Evolutionary conservation across 768 basidiomycete genomes (phyloP).

Genomic region (Trametes coccinea): DNA sequence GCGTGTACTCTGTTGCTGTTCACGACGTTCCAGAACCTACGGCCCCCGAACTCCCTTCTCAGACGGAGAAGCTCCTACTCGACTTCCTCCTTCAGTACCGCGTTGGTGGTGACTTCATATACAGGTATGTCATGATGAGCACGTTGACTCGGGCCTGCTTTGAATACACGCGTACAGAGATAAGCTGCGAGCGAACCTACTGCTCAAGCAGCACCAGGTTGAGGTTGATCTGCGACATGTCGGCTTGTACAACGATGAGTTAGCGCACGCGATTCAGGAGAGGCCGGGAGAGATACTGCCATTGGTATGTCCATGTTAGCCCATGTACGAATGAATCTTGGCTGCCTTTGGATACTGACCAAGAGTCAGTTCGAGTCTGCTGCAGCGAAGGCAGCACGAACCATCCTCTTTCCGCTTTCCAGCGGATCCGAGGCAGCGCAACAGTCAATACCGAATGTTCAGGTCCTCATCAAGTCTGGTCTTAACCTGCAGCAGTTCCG

Average conservation of each 20-base stretch:
- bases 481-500: conserved; percentile 93
- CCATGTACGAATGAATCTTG: neutral
- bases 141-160: neutral
- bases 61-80: conserved; percentile 75
- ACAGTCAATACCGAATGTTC: conserved; percentile 66
- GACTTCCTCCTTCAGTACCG: conserved; percentile 90
- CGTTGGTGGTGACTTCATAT: conserved; percentile 88
- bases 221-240: conserved; percentile 55
- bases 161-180: conserved; percentile 51
- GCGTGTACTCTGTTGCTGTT: conserved; percentile 78
- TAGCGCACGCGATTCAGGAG: conserved; percentile 89
- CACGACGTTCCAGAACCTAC: conserved; percentile 52
- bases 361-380: conserved; percentile 83
- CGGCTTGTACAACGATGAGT: conserved; percentile 84
- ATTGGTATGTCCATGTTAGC: conserved; percentile 51
- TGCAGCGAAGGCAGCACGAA: conserved; percentile 78
- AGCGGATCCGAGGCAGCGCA: conserved; percentile 47
- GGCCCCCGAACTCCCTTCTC: conserved; percentile 72
- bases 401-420: conserved; percentile 81
- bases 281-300: conserved; percentile 87
- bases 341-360: neutral
- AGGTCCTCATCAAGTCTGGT: conserved; percentile 86
- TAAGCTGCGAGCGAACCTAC: conserved; percentile 83
- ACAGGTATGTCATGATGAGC: conserved; percentile 56
- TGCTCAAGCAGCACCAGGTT: conserved; percentile 77